Base-by-base conservation (phyloP, 2,329 filamentous ascomycete genomes). In the Pseudopithomyces chartarum region DNA sequence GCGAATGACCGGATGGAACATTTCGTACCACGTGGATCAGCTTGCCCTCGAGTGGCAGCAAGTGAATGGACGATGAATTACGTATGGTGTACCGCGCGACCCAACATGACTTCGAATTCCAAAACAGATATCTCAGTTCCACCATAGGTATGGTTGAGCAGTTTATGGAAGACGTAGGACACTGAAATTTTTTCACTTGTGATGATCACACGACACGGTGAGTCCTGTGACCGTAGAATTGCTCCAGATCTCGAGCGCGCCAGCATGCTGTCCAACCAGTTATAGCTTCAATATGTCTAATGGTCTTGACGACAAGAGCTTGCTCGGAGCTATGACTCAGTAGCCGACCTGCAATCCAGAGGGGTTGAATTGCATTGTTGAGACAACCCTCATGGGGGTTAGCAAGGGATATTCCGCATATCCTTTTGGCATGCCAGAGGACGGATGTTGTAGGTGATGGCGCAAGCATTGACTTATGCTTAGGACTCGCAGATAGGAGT, bases 291-390 rank as follows among this genome's bases (percentile, higher is more conserved):
- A 85, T 85, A 40, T 75, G 78, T 15, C 77, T 76, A 40, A 85
- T 81, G 3, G 82, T 71, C 52, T 77, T 76, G 22, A 75, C 67
- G 1, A 79, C 73, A 13, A 74, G 59, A 0, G 63, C 62, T 57
- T 79, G 76, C 56, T 80, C 77, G 0, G 76, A 75, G 1, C 71
- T 74, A 68, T 86, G 84, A 52, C 80, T 85, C 40, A 86, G 76
- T 0, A 85, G 68, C 34, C 79, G 76, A 0, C 83, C 84, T 0
- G 84, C 84, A 12, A 86, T 76, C 80, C 82, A 85, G 0, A 86
- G 72, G 1, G 84, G 84, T 58, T 86, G 84, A 4, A 85, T 82
- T 3, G 83, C 82, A 62, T 86, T 86, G 58, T 83, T 86, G 33
- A 85, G 63, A 58, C 81, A 84, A 2, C 83, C 84, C 11, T 81